These are phyloP conservation scores for Penicillium atrosanguineum DNA, from an alignment of 495 filamentous ascomycete species.

Conservation along the genomic window DNA sequence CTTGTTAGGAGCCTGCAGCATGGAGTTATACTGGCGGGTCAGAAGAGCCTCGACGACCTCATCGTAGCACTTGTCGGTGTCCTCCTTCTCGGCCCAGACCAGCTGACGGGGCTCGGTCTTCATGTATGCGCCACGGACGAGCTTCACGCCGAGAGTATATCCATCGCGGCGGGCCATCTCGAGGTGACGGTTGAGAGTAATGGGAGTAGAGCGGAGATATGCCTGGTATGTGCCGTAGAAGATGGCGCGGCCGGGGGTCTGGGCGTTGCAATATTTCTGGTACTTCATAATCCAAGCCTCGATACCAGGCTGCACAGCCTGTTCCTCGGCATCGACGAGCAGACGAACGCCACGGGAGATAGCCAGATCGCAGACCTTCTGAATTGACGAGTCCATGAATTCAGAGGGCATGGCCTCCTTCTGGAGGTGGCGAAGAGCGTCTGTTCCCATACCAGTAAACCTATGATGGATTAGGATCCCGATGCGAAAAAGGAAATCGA, in stretches of 20 bases:
- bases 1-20: slow-evolving; percentile 41
- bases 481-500: not conserved
- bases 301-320: slow-evolving; percentile 75
- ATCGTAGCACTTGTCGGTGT: slow-evolving; percentile 72
- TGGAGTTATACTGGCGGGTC: slow-evolving; percentile 51
- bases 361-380: slow-evolving; percentile 74
- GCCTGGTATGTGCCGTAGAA: slow-evolving; percentile 80
- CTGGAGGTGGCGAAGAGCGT: slow-evolving; percentile 64
- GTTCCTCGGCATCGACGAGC: slow-evolving; percentile 90
- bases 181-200: slow-evolving; percentile 64
- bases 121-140: slow-evolving; percentile 90
- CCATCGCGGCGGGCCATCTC: slow-evolving; percentile 60
- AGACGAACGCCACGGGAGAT: slow-evolving; percentile 65
- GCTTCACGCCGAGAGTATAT: slow-evolving; percentile 83
- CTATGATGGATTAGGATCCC: slow-evolving; percentile 25
- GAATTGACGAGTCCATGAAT: slow-evolving; percentile 66
- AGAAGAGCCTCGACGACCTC: slow-evolving; percentile 57
- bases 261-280: slow-evolving; percentile 75
- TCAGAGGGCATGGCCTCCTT: slow-evolving; percentile 55
- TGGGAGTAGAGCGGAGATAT: slow-evolving; percentile 72
- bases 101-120: slow-evolving; percentile 72
- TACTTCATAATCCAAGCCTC: slow-evolving; percentile 80
- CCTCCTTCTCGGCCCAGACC: slow-evolving; percentile 76
- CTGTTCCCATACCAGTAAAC: slow-evolving; percentile 86
- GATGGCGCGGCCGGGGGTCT: slow-evolving; percentile 55